Evolutionary conservation across 1,284 basidiomycete species (phyloP).

Genomic region (Volvariella volvacea): DNA sequence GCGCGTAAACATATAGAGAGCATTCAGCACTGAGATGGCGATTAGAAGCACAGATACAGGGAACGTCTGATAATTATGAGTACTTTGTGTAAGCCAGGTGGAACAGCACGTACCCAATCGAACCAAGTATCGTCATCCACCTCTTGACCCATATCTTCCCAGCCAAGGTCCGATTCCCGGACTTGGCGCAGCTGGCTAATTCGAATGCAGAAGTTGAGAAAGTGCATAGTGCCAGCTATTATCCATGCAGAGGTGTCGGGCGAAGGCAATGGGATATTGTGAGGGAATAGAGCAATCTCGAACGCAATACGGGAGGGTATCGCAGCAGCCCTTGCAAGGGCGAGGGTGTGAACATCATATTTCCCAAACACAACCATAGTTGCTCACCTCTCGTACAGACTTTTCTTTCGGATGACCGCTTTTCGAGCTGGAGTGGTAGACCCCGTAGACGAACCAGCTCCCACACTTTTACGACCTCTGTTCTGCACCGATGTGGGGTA

Average conservation of each 20-base stretch:
- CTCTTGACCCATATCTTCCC: constrained; percentile 72
- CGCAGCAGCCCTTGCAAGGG: constrained; percentile 40
- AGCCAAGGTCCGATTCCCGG: constrained; percentile 61
- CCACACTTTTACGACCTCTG: constrained; percentile 40
- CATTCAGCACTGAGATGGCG: constrained; percentile 44
- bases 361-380: constrained; percentile 5
- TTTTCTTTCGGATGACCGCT: constrained; percentile 57
- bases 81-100: constrained; percentile 3
- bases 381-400: constrained; percentile 50
- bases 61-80: constrained; percentile 40
- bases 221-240: constrained; percentile 58
- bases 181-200: constrained; percentile 49
- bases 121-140: constrained; percentile 62
- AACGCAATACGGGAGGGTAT: constrained; percentile 66
- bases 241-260: constrained; percentile 58
- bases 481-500: constrained; percentile 51
- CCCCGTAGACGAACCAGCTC: too few relatives aligned
- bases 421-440: constrained; percentile 33
- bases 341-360: constrained; percentile 5
- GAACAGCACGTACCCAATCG: constrained; percentile 58
- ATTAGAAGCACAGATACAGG: constrained; percentile 51
- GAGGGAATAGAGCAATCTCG: constrained; percentile 66
- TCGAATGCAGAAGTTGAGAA: constrained; percentile 59
- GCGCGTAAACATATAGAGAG: constrained; percentile 60
- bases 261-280: constrained; percentile 65